Percentiles rank a stretch among this genome's conserved stretches.
phyloP scores from a whole-genome alignment of 306 rosid genomes.

The Citrullus mucosospermus region DNA sequence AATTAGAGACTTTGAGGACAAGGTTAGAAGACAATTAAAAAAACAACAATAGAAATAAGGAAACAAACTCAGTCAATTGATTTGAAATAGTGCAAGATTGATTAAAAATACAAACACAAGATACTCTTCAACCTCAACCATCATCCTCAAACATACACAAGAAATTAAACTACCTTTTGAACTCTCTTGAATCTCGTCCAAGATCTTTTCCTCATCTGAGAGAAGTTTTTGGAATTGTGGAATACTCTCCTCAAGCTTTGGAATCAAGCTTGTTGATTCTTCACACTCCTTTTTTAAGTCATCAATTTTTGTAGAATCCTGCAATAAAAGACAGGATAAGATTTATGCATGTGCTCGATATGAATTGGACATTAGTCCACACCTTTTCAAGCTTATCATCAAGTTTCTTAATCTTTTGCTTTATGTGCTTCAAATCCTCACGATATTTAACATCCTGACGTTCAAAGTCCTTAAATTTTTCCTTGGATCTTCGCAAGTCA shows the following conservation, averaged over 20 bases:
- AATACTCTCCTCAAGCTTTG: conserved; percentile 58
- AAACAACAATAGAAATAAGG: background rate
- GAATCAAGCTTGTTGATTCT: conserved; percentile 59
- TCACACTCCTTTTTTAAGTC: conserved; percentile 57
- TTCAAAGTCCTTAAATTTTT: conserved; percentile 88
- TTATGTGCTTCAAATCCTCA: conserved; percentile 79
- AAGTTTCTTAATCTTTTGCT: conserved; percentile 75
- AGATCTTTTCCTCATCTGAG: conserved; percentile 58
- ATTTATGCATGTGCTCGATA: background rate
- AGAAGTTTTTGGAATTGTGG: conserved; percentile 68
- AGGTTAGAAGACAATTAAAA: background rate
- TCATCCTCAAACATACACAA: background rate
- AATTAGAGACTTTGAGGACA: background rate
- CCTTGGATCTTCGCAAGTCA: conserved; percentile 74
- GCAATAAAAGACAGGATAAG: conserved; percentile 16
- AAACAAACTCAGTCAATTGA: background rate
- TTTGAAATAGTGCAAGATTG: background rate
- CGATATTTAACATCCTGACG: conserved; percentile 83
- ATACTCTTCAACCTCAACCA: background rate
- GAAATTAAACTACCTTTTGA: conserved; percentile 48
- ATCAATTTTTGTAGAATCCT: conserved; percentile 68
- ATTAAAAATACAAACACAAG: background rate
- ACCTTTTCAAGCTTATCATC: conserved; percentile 85
- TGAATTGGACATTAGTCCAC: conserved; percentile 6
- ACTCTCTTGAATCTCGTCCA: conserved; percentile 69